These are phyloP conservation scores for Calonectria fujianensis DNA, from an alignment of 2,329 filamentous ascomycete genomes.

Conservation along the genomic window DNA sequence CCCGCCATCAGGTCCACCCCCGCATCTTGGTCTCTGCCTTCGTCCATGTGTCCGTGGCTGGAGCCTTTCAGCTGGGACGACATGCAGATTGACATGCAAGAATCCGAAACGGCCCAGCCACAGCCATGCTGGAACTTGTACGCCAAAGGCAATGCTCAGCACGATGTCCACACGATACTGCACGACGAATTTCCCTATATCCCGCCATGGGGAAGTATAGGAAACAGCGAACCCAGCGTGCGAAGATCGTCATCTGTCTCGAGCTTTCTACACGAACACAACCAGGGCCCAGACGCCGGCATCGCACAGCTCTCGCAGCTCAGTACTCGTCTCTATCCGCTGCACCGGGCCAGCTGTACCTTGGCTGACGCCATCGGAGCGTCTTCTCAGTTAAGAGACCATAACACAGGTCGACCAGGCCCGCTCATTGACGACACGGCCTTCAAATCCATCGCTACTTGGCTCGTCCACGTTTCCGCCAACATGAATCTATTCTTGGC, in stretches of 20 bases:
- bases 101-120: not conserved
- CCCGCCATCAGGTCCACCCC: not conserved
- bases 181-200: not conserved
- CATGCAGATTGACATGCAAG: not conserved
- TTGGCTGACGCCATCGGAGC: not conserved
- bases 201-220: not conserved
- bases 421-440: not conserved
- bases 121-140: not conserved
- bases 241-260: not conserved
- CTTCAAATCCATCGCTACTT: not conserved
- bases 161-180: not conserved
- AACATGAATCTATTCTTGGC: not conserved
- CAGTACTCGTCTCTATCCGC: not conserved
- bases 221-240: not conserved
- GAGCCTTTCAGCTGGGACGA: not conserved
- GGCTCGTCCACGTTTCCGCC: not conserved
- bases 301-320: not conserved
- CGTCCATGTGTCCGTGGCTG: not conserved
- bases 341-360: not conserved
- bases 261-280: not conserved
- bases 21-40: not conserved
- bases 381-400: not conserved
- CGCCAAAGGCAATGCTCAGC: not conserved
- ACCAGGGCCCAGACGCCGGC: not conserved
- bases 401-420: not conserved